Base-by-base conservation (phyloP, 2,329 filamentous ascomycete genomes). In the Dryadomyces quercivorus region DNA sequence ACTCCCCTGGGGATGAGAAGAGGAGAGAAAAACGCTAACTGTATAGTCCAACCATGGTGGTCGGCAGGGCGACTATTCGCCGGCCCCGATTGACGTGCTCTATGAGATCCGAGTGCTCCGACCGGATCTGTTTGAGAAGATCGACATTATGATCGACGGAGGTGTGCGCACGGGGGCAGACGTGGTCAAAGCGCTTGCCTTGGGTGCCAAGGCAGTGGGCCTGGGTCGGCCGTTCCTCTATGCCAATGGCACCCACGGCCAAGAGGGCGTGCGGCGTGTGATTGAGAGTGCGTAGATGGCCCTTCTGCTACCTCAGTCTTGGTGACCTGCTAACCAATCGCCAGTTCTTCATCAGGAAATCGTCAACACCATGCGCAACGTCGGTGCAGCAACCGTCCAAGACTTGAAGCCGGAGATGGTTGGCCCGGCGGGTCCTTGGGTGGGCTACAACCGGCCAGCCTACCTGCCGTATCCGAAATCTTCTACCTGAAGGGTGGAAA, bases 121-220 rank as follows among this genome's bases (percentile, higher is more conserved):
- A 5, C 52, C 57, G 60, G 71, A 81, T 53, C 75, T 76, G 34
- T 70, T 72, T 52, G 71, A 72, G 53, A 66, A 70, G 47, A 67
- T 80, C 59, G 74, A 80, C 60, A 71, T 81, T 2, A 75, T 73
- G 53, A 64, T 81, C 5, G 78, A 81, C 54, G 76, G 77, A 4
- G 78, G 78, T 0, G 71, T 81, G 34, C 70, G 74, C 40, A 67
- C 76, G 26, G 78, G 78, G 0, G 75, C 76, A 0, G 78, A 81
- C 59, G 53, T 58, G 9, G 50, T 59, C 51, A 59, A 59, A 53
- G 56, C 56, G 1, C 12, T 59, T 21, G 54, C 55, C 5, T 51
- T 59, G 38, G 58, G 58, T 13, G 58, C 56, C 20, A 55, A 56
- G 45, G 58, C 58, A 8, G 58, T 59, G 22, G 58, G 58, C 13